Percentiles rank a stretch among this genome's conserved stretches.
Conservation (phyloP, 2,329 filamentous ascomycete genomes). For the Didymella arachidicola region DNA sequence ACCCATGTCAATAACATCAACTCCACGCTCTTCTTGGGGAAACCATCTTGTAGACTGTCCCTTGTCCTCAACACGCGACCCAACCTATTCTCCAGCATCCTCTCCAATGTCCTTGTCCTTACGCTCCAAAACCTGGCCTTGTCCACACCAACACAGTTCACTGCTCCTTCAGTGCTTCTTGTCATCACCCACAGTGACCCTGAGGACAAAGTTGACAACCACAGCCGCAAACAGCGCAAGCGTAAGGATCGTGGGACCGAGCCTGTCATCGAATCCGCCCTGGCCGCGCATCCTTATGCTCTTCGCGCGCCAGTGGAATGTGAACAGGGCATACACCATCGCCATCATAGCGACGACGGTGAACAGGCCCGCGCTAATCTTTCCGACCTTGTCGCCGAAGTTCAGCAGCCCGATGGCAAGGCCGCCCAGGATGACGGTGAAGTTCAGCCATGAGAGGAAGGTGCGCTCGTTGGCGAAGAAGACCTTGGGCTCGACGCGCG, state of each 20-base stretch:
- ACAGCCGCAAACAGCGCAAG: constrained; percentile 86
- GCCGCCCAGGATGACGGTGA: constrained; percentile 96
- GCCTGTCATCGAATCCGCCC: constrained; percentile 94
- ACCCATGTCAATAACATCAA: background rate
- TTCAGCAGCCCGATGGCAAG: constrained; percentile 97
- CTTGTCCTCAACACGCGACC: background rate
- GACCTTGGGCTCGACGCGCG: constrained; percentile 98
- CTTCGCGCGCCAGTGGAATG: constrained; percentile 96
- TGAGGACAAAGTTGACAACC: constrained; percentile 92
- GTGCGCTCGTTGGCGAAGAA: constrained; percentile 99
- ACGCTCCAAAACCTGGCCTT: background rate
- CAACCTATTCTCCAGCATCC: background rate
- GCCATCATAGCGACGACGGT: constrained; percentile 92
- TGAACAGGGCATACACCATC: constrained; percentile 93
- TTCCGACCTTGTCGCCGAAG: constrained; percentile 93
- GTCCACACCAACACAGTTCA: background rate
- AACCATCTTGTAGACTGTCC: background rate
- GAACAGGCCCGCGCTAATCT: constrained; percentile 93
- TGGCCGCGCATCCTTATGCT: constrained; percentile 91
- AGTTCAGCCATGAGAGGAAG: constrained; percentile 99
- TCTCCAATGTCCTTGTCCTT: background rate
- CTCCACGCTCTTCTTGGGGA: background rate
- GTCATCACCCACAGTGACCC: constrained; percentile 39
- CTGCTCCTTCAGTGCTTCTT: constrained; percentile 12
- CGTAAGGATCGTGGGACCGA: constrained; percentile 89